phyloP scores from a whole-genome alignment of 768 basidiomycete species.

The Suillus spraguei region DNA sequence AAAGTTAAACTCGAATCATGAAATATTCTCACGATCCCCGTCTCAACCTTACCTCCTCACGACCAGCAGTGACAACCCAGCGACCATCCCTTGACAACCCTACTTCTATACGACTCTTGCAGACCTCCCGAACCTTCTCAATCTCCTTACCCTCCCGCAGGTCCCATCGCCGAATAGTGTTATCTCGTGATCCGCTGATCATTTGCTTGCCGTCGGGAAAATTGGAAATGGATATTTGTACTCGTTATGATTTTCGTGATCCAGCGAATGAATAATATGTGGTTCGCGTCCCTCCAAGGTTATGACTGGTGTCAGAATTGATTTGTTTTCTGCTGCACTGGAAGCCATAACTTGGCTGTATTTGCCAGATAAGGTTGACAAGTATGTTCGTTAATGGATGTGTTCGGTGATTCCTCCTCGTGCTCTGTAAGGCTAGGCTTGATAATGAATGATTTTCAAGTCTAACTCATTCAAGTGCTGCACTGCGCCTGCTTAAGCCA shows the following conservation, averaged over 20 bases:
- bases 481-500: too few relatives aligned
- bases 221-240: not conserved
- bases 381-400: not conserved
- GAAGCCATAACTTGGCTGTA: not conserved
- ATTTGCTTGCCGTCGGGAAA: not conserved
- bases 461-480: not conserved
- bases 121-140: not conserved
- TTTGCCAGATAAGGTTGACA: not conserved
- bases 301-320: not conserved
- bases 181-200: not conserved
- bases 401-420: not conserved
- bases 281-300: not conserved
- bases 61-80: not conserved
- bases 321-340: not conserved
- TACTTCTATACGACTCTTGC: fast-evolving
- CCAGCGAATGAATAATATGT: too few relatives aligned
- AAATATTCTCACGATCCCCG: not conserved
- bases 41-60: not conserved
- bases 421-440: not conserved
- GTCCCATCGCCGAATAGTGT: not conserved
- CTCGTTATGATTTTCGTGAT: not conserved
- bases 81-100: not conserved
- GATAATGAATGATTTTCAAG: not conserved
- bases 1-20: too few relatives aligned
- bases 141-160: not conserved